Percentiles rank a stretch among this genome's conserved stretches.
Conservation (phyloP, 495 filamentous ascomycete species). For the Penicillium coprophilum region DNA sequence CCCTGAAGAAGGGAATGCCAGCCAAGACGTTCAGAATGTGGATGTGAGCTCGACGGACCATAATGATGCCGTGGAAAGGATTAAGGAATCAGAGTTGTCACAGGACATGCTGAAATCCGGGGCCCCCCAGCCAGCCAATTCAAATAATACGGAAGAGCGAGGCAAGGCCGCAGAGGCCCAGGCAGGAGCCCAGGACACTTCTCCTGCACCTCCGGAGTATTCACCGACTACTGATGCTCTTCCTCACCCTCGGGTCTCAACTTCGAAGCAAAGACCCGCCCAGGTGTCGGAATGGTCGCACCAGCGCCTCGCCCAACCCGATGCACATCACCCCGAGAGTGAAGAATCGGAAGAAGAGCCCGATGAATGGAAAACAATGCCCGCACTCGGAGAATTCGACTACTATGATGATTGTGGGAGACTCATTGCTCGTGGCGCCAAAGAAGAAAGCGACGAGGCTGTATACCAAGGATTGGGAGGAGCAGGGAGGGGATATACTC, state of each 20-base stretch:
- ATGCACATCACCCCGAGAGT: conserved; percentile 43
- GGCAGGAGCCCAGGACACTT: conserved; percentile 1
- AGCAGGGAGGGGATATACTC: conserved; percentile 91
- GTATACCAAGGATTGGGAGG: conserved; percentile 76
- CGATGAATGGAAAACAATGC: conserved; percentile 88
- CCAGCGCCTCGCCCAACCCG: conserved; percentile 68
- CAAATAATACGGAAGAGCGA: conserved; percentile 3
- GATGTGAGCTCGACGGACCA: conserved; percentile 4
- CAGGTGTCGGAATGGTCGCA: conserved; percentile 85
- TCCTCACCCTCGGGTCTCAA: conserved; percentile 18
- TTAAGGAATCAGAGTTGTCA: conserved; percentile 2
- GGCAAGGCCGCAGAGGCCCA: conserved; percentile 7
- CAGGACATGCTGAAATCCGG: conserved; percentile 2
- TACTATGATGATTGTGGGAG: conserved; percentile 93
- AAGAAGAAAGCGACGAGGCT: conserved; percentile 67
- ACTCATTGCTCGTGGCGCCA: conserved; percentile 75
- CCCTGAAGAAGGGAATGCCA: conserved; percentile 21
- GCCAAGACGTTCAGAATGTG: conserved; percentile 26
- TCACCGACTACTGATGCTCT: conserved; percentile 7
- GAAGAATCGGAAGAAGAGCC: conserved; percentile 53
- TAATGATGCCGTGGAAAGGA: conserved; percentile 4
- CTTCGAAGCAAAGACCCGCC: conserved; percentile 22
- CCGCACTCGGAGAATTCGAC: conserved; percentile 85
- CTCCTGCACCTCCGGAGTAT: conserved; percentile 16
- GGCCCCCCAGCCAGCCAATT: neutral